phyloP scores from a whole-genome alignment of 1,284 basidiomycete genomes.

The Mycosarcoma mackinlayi region DNA sequence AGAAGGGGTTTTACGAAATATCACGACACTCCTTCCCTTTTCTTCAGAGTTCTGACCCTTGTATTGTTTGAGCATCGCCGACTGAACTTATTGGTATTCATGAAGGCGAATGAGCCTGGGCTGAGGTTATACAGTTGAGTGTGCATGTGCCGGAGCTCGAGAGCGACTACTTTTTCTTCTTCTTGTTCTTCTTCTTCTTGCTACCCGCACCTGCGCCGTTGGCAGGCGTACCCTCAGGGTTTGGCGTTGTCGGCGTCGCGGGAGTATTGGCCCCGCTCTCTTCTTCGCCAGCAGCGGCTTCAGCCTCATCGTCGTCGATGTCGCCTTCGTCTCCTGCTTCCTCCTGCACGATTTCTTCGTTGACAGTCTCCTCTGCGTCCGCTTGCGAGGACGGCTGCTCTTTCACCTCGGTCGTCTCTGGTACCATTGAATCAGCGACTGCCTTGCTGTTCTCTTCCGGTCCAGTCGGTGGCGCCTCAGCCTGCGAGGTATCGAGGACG shows the following conservation, averaged over 20 bases:
- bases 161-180: slow-evolving; percentile 35
- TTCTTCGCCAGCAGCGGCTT: slow-evolving; percentile 7
- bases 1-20: slow-evolving; percentile 24
- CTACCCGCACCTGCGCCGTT: slow-evolving; percentile 4
- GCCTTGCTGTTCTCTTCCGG: background rate
- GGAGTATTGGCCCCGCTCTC: slow-evolving; percentile 24
- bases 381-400: background rate
- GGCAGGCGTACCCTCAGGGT: slow-evolving; percentile 5
- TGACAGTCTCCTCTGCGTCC: background rate
- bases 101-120: background rate
- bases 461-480: background rate
- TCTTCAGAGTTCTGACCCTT: background rate
- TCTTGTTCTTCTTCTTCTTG: slow-evolving; percentile 42
- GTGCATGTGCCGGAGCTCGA: no score
- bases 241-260: slow-evolving; percentile 19
- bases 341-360: slow-evolving; percentile 1
- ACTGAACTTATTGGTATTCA: background rate
- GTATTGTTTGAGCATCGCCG: background rate
- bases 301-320: slow-evolving; percentile 9
- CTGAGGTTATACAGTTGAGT: no score
- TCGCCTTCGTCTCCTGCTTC: slow-evolving; percentile 15
- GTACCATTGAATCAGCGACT: background rate
- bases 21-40: slow-evolving; percentile 20
- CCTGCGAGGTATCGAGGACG: background rate
- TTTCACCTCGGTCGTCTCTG: background rate